phyloP scores from a whole-genome alignment of 2,329 filamentous ascomycete species.

The Arthroderma uncinatum region DNA sequence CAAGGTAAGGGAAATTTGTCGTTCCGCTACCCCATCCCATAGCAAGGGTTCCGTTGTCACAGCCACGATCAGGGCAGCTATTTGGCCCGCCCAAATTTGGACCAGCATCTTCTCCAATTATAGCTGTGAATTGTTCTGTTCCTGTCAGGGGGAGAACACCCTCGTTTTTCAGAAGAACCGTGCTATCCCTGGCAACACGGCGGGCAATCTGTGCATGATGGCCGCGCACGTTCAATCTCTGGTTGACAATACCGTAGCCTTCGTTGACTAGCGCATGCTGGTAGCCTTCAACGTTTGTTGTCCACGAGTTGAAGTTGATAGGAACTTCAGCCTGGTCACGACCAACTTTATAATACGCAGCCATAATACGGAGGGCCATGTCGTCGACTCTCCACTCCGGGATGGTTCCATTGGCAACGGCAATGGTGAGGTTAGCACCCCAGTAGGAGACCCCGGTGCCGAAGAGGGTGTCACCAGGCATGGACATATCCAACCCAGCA shows the following conservation, averaged over 20 bases:
- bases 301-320: slow-evolving; percentile 87
- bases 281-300: slow-evolving; percentile 60
- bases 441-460: slow-evolving; percentile 62
- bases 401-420: slow-evolving; percentile 78
- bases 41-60: slow-evolving; percentile 48
- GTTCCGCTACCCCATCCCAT: slow-evolving; percentile 54
- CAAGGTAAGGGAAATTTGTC: slow-evolving; percentile 51
- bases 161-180: slow-evolving; percentile 80
- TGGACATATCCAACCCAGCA: slow-evolving; percentile 67
- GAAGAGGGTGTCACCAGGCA: slow-evolving; percentile 74
- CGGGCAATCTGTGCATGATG: slow-evolving; percentile 65
- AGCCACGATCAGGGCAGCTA: slow-evolving; percentile 59
- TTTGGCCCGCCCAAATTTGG: slow-evolving; percentile 66
- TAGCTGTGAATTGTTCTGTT: slow-evolving; percentile 61
- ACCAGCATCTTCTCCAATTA: slow-evolving; percentile 75
- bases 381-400: slow-evolving; percentile 82
- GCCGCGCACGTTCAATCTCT: slow-evolving; percentile 70
- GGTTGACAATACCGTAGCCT: slow-evolving; percentile 59
- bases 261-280: slow-evolving; percentile 52
- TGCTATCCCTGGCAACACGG: slow-evolving; percentile 65
- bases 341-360: slow-evolving; percentile 54
- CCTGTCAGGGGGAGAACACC: slow-evolving; percentile 62
- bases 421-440: slow-evolving; percentile 78
- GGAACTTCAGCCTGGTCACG: slow-evolving; percentile 42
- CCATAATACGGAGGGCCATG: slow-evolving; percentile 72